Percentiles rank a stretch among this genome's conserved stretches.
These are phyloP conservation scores for Orychophragmus violaceus DNA, from an alignment of 345 rosid species.

Conservation along the genomic window DNA sequence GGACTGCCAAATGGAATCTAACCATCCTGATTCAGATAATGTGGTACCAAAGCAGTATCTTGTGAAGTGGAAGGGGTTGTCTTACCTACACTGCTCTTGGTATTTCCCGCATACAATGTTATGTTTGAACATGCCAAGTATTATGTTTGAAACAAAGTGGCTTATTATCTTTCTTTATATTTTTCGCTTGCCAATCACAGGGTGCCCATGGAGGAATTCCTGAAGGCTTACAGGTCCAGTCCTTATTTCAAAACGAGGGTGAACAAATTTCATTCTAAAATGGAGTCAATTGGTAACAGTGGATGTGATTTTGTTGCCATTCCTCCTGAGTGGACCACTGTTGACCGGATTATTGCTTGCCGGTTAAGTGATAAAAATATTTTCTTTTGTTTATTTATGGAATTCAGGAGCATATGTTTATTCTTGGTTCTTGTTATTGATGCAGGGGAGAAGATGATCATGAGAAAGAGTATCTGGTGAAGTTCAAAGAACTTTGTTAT, in stretches of 20 bases:
- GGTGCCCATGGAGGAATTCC: conserved; percentile 77
- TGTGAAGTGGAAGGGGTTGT: conserved; percentile 88
- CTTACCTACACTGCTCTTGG: conserved; percentile 97
- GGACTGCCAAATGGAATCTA: conserved; percentile 60
- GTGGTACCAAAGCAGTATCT: too few relatives aligned
- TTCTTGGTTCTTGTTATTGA: not conserved
- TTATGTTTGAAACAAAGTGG: not conserved
- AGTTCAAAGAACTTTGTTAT: conserved; percentile 70
- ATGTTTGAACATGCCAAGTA: conserved; percentile 6
- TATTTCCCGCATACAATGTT: conserved; percentile 20
- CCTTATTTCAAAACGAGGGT: conserved; percentile 59
- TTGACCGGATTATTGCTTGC: conserved; percentile 74
- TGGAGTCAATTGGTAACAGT: conserved; percentile 37
- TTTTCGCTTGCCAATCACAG: conserved; percentile 27
- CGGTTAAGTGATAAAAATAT: conserved; percentile 40
- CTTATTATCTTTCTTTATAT: not conserved
- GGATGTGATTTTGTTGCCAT: conserved; percentile 74
- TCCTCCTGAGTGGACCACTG: conserved; percentile 81
- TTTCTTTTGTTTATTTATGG: not conserved
- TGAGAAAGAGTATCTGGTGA: conserved; percentile 67
- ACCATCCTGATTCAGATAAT: conserved; percentile 40
- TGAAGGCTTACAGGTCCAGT: conserved; percentile 61
- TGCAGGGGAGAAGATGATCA: conserved; percentile 35
- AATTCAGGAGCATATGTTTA: not conserved
- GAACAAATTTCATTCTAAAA: conserved; percentile 51